These are phyloP conservation scores for Oryza meridionalis DNA, from an alignment of 176 grass and related monocot genomes.

Conservation along the genomic window DNA sequence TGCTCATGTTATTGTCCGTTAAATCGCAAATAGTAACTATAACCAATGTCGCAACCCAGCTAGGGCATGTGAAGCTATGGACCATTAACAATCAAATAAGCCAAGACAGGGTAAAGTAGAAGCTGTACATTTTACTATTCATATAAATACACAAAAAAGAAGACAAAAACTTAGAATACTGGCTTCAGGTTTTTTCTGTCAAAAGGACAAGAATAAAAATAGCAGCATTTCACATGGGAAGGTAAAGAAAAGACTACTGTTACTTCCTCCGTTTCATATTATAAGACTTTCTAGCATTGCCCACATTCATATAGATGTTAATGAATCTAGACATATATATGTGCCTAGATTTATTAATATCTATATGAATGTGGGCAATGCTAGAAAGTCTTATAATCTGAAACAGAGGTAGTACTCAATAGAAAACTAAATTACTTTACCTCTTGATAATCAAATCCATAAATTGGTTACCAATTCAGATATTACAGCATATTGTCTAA, in stretches of 20 bases:
- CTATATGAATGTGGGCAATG: too few species aligned
- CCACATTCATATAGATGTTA: too few species aligned
- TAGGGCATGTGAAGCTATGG: not conserved
- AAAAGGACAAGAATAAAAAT: not conserved
- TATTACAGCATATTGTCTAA: not conserved
- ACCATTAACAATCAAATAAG: not conserved
- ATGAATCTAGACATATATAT: too few species aligned
- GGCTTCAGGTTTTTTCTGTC: not conserved
- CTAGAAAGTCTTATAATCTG: too few species aligned
- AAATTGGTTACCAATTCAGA: not conserved
- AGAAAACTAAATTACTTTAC: not conserved
- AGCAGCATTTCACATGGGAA: not conserved
- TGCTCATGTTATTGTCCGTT: not conserved
- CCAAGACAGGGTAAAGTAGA: not conserved
- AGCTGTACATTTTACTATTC: not conserved
- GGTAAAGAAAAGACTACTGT: conserved; percentile 13
- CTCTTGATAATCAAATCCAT: conserved; percentile 20
- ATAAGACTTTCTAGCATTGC: too few species aligned
- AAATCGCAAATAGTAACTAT: conserved; percentile 3
- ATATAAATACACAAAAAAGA: not conserved
- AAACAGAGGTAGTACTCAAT: too few species aligned
- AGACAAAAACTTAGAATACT: not conserved
- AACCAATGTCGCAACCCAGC: not conserved
- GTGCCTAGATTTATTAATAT: too few species aligned
- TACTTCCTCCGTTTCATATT: too few species aligned